Conservation (phyloP, 73 alveolate genomes). For the Breviolum minutum region DNA sequence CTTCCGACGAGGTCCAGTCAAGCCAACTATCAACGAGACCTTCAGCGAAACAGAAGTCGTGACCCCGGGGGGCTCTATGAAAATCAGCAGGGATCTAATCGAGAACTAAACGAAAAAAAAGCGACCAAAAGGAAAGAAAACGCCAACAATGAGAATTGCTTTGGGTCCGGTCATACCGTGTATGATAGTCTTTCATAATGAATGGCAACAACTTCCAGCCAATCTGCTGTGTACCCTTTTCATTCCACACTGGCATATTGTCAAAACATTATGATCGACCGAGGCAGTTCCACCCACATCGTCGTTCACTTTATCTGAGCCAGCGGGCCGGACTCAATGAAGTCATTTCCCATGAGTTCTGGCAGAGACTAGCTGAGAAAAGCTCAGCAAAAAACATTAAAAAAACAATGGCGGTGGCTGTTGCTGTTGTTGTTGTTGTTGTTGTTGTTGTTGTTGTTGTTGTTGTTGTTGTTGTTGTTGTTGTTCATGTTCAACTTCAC, state of each 20-base stretch:
- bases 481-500: no score
- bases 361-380: background rate
- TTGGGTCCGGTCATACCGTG: background rate
- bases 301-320: background rate
- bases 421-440: no score
- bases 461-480: no score
- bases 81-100: background rate
- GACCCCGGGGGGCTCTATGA: background rate
- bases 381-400: no score
- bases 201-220: background rate
- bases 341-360: conserved; percentile 81
- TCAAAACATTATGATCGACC: no score
- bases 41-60: background rate
- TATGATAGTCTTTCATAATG: background rate
- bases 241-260: background rate
- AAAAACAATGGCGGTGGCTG: no score
- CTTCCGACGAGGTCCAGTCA: conserved; percentile 54
- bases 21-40: conserved; percentile 80
- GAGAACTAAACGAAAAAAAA: background rate
- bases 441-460: no score
- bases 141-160: background rate
- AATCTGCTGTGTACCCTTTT: background rate
- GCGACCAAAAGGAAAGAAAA: background rate
- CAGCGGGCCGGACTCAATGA: conserved; percentile 44
- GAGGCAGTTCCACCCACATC: background rate